Conservation (phyloP, 2,329 filamentous ascomycete species). For the Monilinia fructicola region DNA sequence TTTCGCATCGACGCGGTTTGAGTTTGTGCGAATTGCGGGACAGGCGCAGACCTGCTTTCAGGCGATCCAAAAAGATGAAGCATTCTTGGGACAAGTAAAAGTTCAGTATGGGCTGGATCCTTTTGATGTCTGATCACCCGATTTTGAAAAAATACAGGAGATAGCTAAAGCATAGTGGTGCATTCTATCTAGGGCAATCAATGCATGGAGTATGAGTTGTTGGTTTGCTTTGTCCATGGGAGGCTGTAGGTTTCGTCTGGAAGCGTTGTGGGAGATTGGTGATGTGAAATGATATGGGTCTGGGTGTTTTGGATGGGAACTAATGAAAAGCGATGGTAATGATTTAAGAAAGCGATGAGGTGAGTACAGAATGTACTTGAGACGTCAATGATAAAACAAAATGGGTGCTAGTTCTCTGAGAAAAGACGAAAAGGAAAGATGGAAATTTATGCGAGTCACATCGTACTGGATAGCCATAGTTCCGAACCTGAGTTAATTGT, state of each 20-base stretch:
- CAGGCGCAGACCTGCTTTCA: constrained; percentile 12
- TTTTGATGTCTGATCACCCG: background rate
- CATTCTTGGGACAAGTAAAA: background rate
- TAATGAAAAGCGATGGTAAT: background rate
- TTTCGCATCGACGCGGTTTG: background rate
- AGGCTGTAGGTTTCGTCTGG: no score
- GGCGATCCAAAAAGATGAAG: constrained; percentile 7
- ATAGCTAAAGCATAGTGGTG: background rate
- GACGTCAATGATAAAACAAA: background rate
- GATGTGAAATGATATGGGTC: background rate
- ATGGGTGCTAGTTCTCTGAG: background rate
- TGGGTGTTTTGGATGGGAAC: background rate
- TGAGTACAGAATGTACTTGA: background rate
- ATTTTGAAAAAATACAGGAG: no score
- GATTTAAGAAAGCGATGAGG: background rate
- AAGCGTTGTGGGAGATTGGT: background rate
- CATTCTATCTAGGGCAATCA: background rate
- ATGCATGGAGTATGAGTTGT: background rate
- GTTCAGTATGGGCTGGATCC: background rate
- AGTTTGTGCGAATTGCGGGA: constrained; percentile 1
- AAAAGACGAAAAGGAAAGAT: background rate
- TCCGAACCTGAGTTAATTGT: background rate
- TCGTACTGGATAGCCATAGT: background rate
- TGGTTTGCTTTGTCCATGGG: no score
- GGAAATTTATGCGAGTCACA: background rate